Evolutionary conservation across 1,139 yeast species (phyloP).

Genomic region (Yamadazyma spencermartinsiae): DNA sequence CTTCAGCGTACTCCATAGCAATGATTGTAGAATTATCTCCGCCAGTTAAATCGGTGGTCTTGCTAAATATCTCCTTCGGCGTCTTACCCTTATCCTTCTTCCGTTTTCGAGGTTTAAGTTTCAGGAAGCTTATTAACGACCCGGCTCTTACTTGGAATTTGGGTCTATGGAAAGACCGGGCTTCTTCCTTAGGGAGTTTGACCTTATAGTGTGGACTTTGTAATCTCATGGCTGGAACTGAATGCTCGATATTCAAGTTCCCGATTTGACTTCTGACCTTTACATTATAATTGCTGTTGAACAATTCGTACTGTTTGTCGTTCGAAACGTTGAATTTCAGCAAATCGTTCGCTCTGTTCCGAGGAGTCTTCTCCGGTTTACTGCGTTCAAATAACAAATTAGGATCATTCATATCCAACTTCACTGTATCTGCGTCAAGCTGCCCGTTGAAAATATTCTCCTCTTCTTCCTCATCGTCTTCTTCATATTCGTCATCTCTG

Average conservation of each 20-base stretch:
- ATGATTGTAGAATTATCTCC: conserved; percentile 78
- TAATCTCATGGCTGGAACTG: conserved; percentile 80
- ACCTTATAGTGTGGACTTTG: conserved; percentile 94
- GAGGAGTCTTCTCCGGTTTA: conserved; percentile 30
- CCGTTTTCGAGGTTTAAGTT: conserved; percentile 76
- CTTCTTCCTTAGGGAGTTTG: conserved; percentile 62
- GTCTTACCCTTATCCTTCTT: conserved; percentile 89
- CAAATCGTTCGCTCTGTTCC: conserved; percentile 29
- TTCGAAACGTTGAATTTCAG: conserved; percentile 79
- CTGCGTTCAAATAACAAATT: conserved; percentile 57
- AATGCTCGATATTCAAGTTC: conserved; percentile 86
- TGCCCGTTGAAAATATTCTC: conserved; percentile 80
- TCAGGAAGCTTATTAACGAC: conserved; percentile 71
- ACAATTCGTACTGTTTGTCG: conserved; percentile 78
- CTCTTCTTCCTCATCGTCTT: conserved; percentile 61
- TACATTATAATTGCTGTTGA: conserved; percentile 85
- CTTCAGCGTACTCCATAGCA: conserved; percentile 88
- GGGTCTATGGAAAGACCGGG: conserved; percentile 81
- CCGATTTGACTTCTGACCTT: conserved; percentile 94
- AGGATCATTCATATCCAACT: conserved; percentile 86
- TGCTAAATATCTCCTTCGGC: conserved; percentile 67
- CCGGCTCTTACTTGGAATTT: conserved; percentile 77
- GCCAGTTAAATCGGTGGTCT: conserved; percentile 73
- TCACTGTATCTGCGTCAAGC: conserved; percentile 44
- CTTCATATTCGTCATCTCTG: conserved; percentile 45